Evolutionary conservation across 1,284 basidiomycete genomes (phyloP).

Genomic region (Rhodofomes roseus): DNA sequence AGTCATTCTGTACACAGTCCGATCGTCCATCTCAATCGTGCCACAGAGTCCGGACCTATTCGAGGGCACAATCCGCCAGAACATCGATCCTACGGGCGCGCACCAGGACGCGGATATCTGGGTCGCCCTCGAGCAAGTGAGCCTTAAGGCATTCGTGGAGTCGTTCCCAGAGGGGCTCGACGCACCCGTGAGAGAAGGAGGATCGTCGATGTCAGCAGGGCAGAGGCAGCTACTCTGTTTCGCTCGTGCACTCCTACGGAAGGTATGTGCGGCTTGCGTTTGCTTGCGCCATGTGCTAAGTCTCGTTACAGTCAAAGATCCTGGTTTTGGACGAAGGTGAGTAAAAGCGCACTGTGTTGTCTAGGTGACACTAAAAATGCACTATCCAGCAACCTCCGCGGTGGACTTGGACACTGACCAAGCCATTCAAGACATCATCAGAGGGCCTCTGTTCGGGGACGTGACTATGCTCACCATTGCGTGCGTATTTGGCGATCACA

Average conservation of each 20-base stretch:
- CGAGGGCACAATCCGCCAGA: slow-evolving; percentile 83
- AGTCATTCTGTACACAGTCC: slow-evolving; percentile 39
- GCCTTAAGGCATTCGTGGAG: slow-evolving; percentile 71
- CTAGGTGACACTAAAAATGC: not conserved
- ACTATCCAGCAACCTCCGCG: slow-evolving; percentile 61
- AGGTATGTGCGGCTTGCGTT: slow-evolving; percentile 32
- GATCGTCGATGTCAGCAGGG: slow-evolving; percentile 79
- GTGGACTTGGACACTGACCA: slow-evolving; percentile 91
- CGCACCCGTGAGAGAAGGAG: slow-evolving; percentile 76
- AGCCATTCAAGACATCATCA: slow-evolving; percentile 80
- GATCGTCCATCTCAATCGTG: slow-evolving; percentile 82
- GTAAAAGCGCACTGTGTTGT: slow-evolving; percentile 1
- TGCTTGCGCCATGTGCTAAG: not conserved
- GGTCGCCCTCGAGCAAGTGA: slow-evolving; percentile 72
- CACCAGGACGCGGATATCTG: slow-evolving; percentile 80
- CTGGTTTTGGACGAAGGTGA: slow-evolving; percentile 87
- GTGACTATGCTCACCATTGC: slow-evolving; percentile 86
- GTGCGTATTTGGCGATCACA: slow-evolving; percentile 32
- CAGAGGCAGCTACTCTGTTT: slow-evolving; percentile 86
- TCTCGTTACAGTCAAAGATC: slow-evolving; percentile 62
- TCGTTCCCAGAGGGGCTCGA: slow-evolving; percentile 72
- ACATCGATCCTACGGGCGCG: slow-evolving; percentile 75
- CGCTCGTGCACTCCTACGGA: slow-evolving; percentile 72
- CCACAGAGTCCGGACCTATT: slow-evolving; percentile 84
- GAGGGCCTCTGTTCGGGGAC: slow-evolving; percentile 61